A percentile compares a stretch with the other conserved stretches of the same genome.
Conservation (phyloP, 2,329 filamentous ascomycete species). For the Trichophyton mentagrophytes region DNA sequence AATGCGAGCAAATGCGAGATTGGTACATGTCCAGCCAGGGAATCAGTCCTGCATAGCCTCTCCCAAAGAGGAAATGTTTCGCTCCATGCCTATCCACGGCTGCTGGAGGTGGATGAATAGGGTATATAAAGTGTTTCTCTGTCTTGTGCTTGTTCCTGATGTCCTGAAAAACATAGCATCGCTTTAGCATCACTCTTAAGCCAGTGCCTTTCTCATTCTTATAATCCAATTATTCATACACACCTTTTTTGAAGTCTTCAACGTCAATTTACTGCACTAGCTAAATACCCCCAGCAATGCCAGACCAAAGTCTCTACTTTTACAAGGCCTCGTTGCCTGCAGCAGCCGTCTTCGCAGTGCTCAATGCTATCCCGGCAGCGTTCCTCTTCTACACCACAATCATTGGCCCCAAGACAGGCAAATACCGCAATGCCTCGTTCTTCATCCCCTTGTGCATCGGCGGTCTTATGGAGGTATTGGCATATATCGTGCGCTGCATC, state of each 20-base stretch:
- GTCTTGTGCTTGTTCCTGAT: neutral
- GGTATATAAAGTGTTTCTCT: neutral
- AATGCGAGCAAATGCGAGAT: conserved; percentile 2
- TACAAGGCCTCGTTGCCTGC: conserved; percentile 35
- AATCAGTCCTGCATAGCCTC: neutral
- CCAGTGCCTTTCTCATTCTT: neutral
- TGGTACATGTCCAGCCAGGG: neutral
- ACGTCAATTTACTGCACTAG: neutral
- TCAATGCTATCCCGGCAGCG: conserved; percentile 31
- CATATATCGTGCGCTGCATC: conserved; percentile 30
- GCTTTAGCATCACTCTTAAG: neutral
- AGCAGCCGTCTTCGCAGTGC: conserved; percentile 30
- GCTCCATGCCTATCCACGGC: neutral
- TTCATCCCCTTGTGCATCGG: conserved; percentile 36
- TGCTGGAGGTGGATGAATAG: neutral
- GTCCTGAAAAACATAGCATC: neutral
- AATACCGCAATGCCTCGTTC: conserved; percentile 20
- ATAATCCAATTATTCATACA: neutral
- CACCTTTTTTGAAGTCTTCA: neutral
- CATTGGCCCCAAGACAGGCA: conserved; percentile 29
- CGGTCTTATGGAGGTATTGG: conserved; percentile 31
- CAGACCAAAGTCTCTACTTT: conserved; percentile 27
- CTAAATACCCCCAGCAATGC: neutral
- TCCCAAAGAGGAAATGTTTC: neutral
- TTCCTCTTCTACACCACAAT: conserved; percentile 32